Percentiles rank a stretch among this genome's conserved stretches.
Evolutionary conservation across 169 alveolate species (phyloP).

Genomic region (Blepharisma undulans): DNA sequence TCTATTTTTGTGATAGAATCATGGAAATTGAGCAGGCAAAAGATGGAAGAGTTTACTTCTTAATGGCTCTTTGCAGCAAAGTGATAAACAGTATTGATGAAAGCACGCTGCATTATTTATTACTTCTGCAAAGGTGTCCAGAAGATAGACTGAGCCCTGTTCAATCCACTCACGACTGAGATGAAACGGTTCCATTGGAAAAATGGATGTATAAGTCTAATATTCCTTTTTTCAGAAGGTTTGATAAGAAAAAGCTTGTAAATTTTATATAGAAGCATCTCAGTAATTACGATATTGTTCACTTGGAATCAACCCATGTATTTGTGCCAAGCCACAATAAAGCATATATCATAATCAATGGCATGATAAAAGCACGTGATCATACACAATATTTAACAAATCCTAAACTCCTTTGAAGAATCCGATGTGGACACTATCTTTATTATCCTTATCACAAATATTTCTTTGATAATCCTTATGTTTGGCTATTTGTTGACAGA

Average conservation of each 20-base stretch:
- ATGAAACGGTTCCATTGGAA: not conserved
- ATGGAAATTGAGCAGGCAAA: not conserved
- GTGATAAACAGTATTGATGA: not conserved
- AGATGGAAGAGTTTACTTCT: not conserved
- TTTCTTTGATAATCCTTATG: not conserved
- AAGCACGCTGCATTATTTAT: not conserved
- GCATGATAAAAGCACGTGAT: not conserved
- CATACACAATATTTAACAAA: not conserved
- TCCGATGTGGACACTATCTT: not conserved
- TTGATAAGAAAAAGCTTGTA: not conserved
- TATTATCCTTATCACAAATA: not conserved
- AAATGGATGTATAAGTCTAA: not conserved
- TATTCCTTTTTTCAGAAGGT: conserved; percentile 35
- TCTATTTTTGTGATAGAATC: not conserved
- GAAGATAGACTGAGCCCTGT: not conserved
- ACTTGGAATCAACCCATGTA: not conserved
- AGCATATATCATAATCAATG: not conserved
- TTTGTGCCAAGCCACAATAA: not conserved
- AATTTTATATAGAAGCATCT: not conserved
- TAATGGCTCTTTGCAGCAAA: not conserved
- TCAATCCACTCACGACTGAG: not conserved
- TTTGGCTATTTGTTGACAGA: not conserved
- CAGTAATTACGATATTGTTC: not conserved
- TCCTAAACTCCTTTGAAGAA: not conserved
- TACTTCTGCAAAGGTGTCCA: not conserved